Percentiles rank a stretch among this genome's conserved stretches.
These are phyloP conservation scores for Calocybe indica DNA, from an alignment of 768 basidiomycete species.

Conservation along the genomic window DNA sequence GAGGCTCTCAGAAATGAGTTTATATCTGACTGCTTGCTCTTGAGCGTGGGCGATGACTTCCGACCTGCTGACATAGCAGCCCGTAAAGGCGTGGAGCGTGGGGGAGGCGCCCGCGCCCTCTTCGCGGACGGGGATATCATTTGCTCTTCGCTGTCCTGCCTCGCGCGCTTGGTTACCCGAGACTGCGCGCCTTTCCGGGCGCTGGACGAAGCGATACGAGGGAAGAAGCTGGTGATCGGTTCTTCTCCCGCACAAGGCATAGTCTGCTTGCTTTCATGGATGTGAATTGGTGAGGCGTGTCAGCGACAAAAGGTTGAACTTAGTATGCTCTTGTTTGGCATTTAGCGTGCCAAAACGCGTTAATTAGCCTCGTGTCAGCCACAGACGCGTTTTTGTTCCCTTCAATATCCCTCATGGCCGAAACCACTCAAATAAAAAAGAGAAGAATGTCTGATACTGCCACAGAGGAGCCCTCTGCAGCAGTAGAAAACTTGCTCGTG, in stretches of 20 bases:
- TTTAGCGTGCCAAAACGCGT: too few relatives aligned
- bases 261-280: background rate
- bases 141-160: too few relatives aligned
- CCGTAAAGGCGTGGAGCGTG: too few relatives aligned
- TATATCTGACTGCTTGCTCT: too few relatives aligned
- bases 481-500: slow-evolving; percentile 58
- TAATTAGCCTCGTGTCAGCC: too few relatives aligned
- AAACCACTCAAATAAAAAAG: slow-evolving; percentile 44
- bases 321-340: background rate
- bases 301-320: background rate
- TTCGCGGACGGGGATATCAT: too few relatives aligned
- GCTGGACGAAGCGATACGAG: slow-evolving; percentile 7
- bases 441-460: slow-evolving; percentile 45
- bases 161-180: too few relatives aligned
- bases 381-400: too few relatives aligned
- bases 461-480: slow-evolving; percentile 25
- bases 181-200: slow-evolving; percentile 1
- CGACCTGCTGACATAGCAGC: too few relatives aligned
- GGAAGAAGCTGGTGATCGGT: slow-evolving; percentile 18
- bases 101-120: too few relatives aligned
- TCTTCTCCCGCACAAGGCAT: slow-evolving; percentile 16
- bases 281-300: background rate
- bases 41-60: too few relatives aligned
- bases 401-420: slow-evolving; percentile 16
- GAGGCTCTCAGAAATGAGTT: too few relatives aligned